These are phyloP conservation scores for Colletotrichum neosansevieriae DNA, from an alignment of 2,329 filamentous ascomycete species.

Conservation along the genomic window DNA sequence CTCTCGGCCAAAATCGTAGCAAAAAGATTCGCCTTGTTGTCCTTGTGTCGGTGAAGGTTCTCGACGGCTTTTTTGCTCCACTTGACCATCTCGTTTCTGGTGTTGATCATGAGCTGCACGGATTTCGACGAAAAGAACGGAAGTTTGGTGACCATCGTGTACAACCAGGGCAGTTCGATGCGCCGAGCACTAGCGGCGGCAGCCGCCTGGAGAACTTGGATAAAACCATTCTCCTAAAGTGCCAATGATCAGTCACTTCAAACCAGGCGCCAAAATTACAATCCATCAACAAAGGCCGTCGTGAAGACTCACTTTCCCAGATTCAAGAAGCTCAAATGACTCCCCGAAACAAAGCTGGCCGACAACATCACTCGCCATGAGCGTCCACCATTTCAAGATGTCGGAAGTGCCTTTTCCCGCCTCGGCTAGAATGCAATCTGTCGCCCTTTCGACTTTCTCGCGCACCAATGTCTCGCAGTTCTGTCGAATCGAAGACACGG, in stretches of 20 bases:
- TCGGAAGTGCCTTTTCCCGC: constrained; percentile 54
- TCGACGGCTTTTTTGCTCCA: constrained; percentile 20
- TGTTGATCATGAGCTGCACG: neutral
- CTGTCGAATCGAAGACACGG: constrained; percentile 50
- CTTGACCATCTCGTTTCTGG: neutral
- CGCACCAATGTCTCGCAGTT: constrained; percentile 50
- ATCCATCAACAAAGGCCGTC: neutral
- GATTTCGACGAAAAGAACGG: neutral
- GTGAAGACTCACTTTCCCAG: constrained; percentile 55
- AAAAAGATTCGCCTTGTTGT: constrained; percentile 25
- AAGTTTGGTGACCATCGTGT: neutral
- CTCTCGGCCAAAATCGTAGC: constrained; percentile 10
- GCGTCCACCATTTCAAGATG: constrained; percentile 65
- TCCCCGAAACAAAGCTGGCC: constrained; percentile 67
- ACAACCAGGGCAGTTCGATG: constrained; percentile 9
- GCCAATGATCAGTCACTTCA: too few species aligned
- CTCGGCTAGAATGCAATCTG: constrained; percentile 60
- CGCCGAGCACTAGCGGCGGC: neutral
- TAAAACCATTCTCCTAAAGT: neutral
- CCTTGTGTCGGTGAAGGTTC: constrained; percentile 5
- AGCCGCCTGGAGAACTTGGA: neutral
- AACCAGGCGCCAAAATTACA: neutral
- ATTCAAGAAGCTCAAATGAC: constrained; percentile 65
- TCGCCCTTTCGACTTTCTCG: constrained; percentile 51
- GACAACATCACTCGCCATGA: constrained; percentile 67